These are phyloP conservation scores for Cucurbitaria berberidis DNA, from an alignment of 2,329 filamentous ascomycete species.

Conservation along the genomic window DNA sequence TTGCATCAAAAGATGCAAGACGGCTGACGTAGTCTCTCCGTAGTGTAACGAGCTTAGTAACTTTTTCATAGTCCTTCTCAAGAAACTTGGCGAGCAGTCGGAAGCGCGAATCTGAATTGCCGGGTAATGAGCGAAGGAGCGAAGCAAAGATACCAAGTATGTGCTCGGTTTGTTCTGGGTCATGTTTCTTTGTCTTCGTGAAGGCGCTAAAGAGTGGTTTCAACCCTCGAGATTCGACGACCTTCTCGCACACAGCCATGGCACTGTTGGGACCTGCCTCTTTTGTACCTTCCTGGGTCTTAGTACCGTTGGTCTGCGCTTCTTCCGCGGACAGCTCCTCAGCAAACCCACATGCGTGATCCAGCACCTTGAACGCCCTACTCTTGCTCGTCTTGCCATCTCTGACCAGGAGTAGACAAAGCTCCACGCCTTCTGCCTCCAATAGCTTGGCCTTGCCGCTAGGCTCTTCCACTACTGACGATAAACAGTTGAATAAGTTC, in stretches of 20 bases:
- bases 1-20: constrained; percentile 66
- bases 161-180: constrained; percentile 73
- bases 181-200: constrained; percentile 82
- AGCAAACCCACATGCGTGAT: constrained; percentile 74
- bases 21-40: constrained; percentile 72
- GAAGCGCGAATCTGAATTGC: constrained; percentile 78
- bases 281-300: constrained; percentile 2
- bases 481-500: constrained; percentile 87
- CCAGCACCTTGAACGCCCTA: constrained; percentile 79
- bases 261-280: constrained; percentile 45
- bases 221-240: constrained; percentile 84
- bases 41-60: constrained; percentile 72
- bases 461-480: constrained; percentile 77
- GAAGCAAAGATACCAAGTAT: constrained; percentile 84
- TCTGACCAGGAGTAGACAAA: constrained; percentile 88
- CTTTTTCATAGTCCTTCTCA: constrained; percentile 91
- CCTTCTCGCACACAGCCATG: constrained; percentile 70
- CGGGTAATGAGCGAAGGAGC: constrained; percentile 79
- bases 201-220: constrained; percentile 87
- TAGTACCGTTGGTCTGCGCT: constrained; percentile 24
- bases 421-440: constrained; percentile 88
- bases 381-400: constrained; percentile 84
- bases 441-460: constrained; percentile 81
- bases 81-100: constrained; percentile 91
- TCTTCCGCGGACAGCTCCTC: constrained; percentile 21